Evolutionary conservation across 2,329 filamentous ascomycete genomes (phyloP), one percentile per base, ranked within the genome.

Genomic region (Aspergillus intermedius): DNA sequence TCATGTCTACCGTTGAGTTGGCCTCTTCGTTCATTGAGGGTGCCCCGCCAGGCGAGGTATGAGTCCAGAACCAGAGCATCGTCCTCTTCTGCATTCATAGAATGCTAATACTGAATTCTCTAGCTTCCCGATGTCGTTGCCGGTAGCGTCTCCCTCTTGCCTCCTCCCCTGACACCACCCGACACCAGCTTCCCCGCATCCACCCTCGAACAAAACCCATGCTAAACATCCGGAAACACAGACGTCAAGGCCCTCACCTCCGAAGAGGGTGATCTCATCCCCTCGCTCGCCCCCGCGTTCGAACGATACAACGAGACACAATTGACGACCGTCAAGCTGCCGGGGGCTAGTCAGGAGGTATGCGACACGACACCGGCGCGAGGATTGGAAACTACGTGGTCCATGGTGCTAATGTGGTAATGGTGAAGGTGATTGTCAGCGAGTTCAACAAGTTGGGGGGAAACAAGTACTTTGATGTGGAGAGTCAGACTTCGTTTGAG

Each of bases 291-390:
- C 5, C 87, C 90, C 0, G 90, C 93, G 0, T 94, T 95, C 68
- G 78, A 91, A 72, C 89, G 87, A 71, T 97, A 98, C 79, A 96
- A 97, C 62, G 91, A 98, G 72, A 86, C 91, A 70, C 93, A 98
- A 71, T 87, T 96, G 69, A 74, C 83, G 44, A 90, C 90, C 13
- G 85, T 88, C 53, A 95, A 94, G 77, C 81, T 98, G 48, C 91
- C 91, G 0, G 90, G 90, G 25, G 82, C 87, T 65, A 91, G 83
- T 69, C 83, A 89, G 68, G 73, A 86, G 72, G 89, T 94, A 64
- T 13, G 41, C 19, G 32, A 22, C 19, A 10, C 30, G 15, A 5
- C 35, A 22, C 17, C 37, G 12, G 19, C 32, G 28, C 17, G 39
- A 17, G 17, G 17, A 19, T 19, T 19, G 17, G 17, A 19, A 19